Evolutionary conservation across 495 filamentous ascomycete species (phyloP).

Genomic region (Aspergillus haitiensis): DNA sequence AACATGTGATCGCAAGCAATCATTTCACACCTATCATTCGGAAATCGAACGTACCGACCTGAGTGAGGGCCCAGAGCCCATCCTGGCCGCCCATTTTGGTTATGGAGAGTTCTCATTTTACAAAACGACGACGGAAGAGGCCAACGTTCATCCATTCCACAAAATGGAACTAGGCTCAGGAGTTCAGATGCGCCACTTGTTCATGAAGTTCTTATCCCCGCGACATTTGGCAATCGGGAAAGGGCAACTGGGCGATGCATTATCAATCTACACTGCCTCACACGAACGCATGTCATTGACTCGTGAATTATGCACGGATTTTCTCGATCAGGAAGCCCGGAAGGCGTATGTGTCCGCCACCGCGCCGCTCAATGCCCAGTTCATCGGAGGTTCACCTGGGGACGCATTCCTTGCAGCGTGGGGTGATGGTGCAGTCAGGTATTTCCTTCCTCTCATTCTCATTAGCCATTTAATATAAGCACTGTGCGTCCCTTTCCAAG

Average conservation of each 20-base stretch:
- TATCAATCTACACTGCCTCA: slow-evolving; percentile 52
- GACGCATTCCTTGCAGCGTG: slow-evolving; percentile 63
- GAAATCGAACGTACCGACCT: slow-evolving; percentile 38
- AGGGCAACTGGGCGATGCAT: slow-evolving; percentile 43
- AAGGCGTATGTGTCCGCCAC: slow-evolving; percentile 51
- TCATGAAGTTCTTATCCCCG: slow-evolving; percentile 54
- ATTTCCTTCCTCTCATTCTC: slow-evolving; percentile 10
- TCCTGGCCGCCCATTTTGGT: slow-evolving; percentile 49
- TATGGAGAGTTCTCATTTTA: slow-evolving; percentile 51
- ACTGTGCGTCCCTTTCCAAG: too few relatives aligned
- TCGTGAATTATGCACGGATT: slow-evolving; percentile 36
- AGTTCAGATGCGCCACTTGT: slow-evolving; percentile 37
- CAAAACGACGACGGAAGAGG: slow-evolving; percentile 31
- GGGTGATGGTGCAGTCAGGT: slow-evolving; percentile 59
- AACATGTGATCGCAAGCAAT: slow-evolving; percentile 33
- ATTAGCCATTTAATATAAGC: neutral
- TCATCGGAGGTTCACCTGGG: slow-evolving; percentile 33
- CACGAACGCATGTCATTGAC: slow-evolving; percentile 38
- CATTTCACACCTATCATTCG: slow-evolving; percentile 33
- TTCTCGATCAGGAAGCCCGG: slow-evolving; percentile 28
- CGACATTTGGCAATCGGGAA: slow-evolving; percentile 52
- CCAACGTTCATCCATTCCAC: slow-evolving; percentile 41
- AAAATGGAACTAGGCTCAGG: slow-evolving; percentile 32
- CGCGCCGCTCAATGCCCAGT: slow-evolving; percentile 45
- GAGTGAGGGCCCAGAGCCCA: slow-evolving; percentile 31